Base-by-base conservation (phyloP, 495 filamentous ascomycete species). In the Daldinia grandis region DNA sequence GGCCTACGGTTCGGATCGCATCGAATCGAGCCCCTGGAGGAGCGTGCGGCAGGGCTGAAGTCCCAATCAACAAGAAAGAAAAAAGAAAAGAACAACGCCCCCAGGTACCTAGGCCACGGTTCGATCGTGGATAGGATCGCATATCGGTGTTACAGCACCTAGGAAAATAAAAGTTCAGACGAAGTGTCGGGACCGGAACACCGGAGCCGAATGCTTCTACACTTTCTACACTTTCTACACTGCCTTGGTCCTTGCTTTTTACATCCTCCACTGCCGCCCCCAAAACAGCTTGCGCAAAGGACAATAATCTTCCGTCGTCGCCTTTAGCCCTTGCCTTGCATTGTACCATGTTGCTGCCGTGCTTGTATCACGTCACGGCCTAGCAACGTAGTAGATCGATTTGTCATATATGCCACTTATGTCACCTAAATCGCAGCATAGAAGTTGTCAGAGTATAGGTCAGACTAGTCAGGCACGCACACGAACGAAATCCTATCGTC, bases 171-270 rank as follows among this genome's bases (percentile, higher is more conserved):
- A 57, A 24, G n/a, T n/a, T 44, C 8, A 14, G n/a, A 42, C 31
- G 19, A 42, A n/a, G 7, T 17, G 17, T 69, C 65, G 70, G 65
- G 58, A 33, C 70, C 65, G 70, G 61, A 64, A 42, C 33, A 27
- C 60, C 66, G 59, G 66, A 5, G 54, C 53, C 66, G 44, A 63
- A n/a, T 14, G 3, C 31, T 12, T 35, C 5, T 55, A 51, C 57
- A 56, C 31, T 12, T n/a, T n/a, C n/a, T n/a, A n/a, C n/a, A n/a
- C n/a, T 38, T 53, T 21, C 17, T 30, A 59, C 56, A 59, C 56
- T 42, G 54, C 54, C 54, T 38, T 38, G 37, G 30, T 12, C 56
- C 21, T 28, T 59, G 56, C 37, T 44, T 59, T 28, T 40, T 35
- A 31, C 53, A 9, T 37, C 27, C 30, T 56, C 15, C 24, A 59